These are phyloP conservation scores for Cladosporium cucumerinum DNA, from an alignment of 2,329 filamentous ascomycete species.

Conservation along the genomic window DNA sequence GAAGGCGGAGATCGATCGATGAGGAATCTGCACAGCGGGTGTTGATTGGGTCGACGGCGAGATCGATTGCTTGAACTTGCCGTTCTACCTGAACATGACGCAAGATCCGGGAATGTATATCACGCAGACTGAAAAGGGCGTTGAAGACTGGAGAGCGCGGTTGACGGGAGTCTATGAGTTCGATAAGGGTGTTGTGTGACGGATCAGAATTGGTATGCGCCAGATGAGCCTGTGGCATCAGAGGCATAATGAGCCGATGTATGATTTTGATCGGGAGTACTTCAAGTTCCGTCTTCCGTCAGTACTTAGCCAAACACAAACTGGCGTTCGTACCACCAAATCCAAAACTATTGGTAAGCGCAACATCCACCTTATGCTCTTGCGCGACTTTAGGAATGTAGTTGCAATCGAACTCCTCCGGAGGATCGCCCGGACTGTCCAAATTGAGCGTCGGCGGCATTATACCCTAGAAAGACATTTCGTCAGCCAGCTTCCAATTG, in stretches of 20 bases:
- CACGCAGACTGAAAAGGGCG: slow-evolving; percentile 17
- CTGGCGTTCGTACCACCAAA: slow-evolving; percentile 96
- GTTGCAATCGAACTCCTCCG: slow-evolving; percentile 72
- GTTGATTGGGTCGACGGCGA: slow-evolving; percentile 39
- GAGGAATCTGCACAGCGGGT: slow-evolving; percentile 32
- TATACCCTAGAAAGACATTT: slow-evolving; percentile 55
- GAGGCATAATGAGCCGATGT: not conserved
- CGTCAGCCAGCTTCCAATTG: not conserved
- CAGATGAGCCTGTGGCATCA: not conserved
- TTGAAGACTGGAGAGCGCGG: slow-evolving; percentile 19
- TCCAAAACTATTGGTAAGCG: slow-evolving; percentile 92
- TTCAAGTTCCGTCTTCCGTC: not conserved
- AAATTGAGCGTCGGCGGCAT: slow-evolving; percentile 88
- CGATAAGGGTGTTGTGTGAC: slow-evolving; percentile 13
- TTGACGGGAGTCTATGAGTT: slow-evolving; percentile 17
- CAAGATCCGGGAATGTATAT: slow-evolving; percentile 20
- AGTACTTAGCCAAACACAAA: slow-evolving; percentile 65
- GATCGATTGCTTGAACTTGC: slow-evolving; percentile 37
- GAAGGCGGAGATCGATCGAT: slow-evolving; percentile 32
- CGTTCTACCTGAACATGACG: slow-evolving; percentile 21
- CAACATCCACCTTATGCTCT: slow-evolving; percentile 65
- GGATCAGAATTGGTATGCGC: slow-evolving; percentile 18
- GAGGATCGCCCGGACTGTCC: slow-evolving; percentile 55
- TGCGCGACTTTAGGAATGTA: slow-evolving; percentile 75
- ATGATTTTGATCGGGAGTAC: too few species aligned